A percentile compares a stretch with the other conserved stretches of the same genome.
Evolutionary conservation across 306 rosid genomes (phyloP).

Genomic region (Oemleria cerasiformis): DNA sequence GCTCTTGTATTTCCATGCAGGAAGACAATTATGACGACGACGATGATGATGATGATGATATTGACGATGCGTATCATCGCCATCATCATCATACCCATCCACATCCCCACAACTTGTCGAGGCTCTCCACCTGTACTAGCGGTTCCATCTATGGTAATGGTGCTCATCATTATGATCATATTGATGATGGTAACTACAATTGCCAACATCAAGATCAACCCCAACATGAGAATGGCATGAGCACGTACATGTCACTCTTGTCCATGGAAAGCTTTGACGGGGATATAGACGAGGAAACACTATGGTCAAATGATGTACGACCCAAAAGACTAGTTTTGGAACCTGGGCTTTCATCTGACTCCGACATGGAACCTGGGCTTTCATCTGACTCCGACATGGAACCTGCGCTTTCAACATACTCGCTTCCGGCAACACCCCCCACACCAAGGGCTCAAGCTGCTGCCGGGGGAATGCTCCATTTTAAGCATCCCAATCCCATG

Average conservation of each 20-base stretch:
- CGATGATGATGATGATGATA: slow-evolving; percentile 31
- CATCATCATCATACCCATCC: slow-evolving; percentile 30
- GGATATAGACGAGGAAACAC: slow-evolving; percentile 48
- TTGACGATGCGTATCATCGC: slow-evolving; percentile 19
- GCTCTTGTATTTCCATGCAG: slow-evolving; percentile 33
- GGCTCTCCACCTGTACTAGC: slow-evolving; percentile 62
- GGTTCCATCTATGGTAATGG: slow-evolving; percentile 34
- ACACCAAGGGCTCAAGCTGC: slow-evolving; percentile 20
- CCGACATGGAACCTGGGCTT: neutral
- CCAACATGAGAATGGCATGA: slow-evolving; percentile 19
- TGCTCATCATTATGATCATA: slow-evolving; percentile 24
- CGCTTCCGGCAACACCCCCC: slow-evolving; percentile 61
- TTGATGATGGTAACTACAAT: slow-evolving; percentile 14
- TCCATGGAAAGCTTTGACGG: slow-evolving; percentile 57
- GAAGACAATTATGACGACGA: slow-evolving; percentile 44
- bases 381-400: slow-evolving; percentile 61
- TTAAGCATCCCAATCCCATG: neutral
- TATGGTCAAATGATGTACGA: slow-evolving; percentile 15
- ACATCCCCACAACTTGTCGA: slow-evolving; percentile 46
- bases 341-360: neutral
- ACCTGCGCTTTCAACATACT: slow-evolving; percentile 37
- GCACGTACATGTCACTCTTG: slow-evolving; percentile 39
- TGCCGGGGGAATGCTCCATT: neutral
- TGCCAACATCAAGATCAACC: neutral
- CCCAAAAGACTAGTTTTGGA: too few species aligned